Base-by-base conservation (phyloP, 2,329 filamentous ascomycete genomes). In the Ceratocystis destructans region DNA sequence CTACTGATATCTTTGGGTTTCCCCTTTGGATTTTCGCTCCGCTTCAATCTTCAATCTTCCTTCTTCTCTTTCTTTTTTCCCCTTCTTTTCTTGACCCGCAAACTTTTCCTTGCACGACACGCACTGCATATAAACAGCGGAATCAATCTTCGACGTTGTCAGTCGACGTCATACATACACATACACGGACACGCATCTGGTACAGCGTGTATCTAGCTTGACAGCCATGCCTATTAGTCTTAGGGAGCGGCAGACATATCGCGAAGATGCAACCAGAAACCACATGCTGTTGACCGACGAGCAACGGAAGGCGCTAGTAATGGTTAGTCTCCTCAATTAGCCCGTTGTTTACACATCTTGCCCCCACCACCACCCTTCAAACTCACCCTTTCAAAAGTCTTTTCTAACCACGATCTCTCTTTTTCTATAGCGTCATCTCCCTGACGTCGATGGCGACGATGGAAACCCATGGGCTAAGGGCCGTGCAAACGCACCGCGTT, bases 161-260 rank as follows among this genome's bases (percentile, higher is more conserved):
- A 25, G 25, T 53, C 48, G 48, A 53, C 20, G 20, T 53, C 48
- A 25, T 25, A 53, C 48, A 28, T 25, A 53, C 46, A 17, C 8
- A 25, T 22, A 20, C 48, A 25, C 48, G 15, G 20, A 48, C 45
- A 48, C n/a, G 25, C 55, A 57, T 8, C 37, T 41, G 37, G 37
- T 41, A 31, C 53, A 53, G 28, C 22, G 17, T 33, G 20, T 12
- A 41, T 33, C 31, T n/a, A 15, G 28, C 46, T 64, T n/a, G 41
- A 48, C 17, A 20, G 72, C 72, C 44, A 73, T 78, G 69, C 74
- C 73, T 25, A 48, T 69, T 44, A 68, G 50, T 44, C 61, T 70
- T 50, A 72, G 72, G 69, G 76, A 76, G 68, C 75, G 73, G 67
- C 72, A 73, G 71, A 72, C 73, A 64, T 79, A 79, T 68, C 72